phyloP scores from a whole-genome alignment of 768 basidiomycete genomes.

The Artomyces pyxidatus region DNA sequence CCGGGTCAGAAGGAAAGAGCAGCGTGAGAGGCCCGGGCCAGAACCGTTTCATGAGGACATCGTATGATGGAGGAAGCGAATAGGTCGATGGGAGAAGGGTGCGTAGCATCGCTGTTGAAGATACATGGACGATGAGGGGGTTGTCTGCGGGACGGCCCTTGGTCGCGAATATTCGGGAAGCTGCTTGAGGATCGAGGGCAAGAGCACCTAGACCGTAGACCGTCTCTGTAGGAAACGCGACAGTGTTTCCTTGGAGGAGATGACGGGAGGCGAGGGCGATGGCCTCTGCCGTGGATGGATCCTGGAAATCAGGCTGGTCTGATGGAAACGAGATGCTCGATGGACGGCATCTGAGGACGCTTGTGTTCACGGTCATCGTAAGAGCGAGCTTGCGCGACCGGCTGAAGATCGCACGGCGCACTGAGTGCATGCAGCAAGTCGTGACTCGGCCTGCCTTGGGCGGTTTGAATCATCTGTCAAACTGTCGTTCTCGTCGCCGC shows the following conservation, averaged over 20 bases:
- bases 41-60: conserved; percentile 68
- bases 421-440: not conserved
- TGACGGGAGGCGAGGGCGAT: conserved; percentile 49
- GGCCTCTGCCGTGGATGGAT: conserved; percentile 41
- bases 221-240: conserved; percentile 96
- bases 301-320: conserved; percentile 42
- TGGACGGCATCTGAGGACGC: conserved; percentile 55
- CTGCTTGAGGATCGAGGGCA: conserved; percentile 59
- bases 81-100: conserved; percentile 65
- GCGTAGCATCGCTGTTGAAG: conserved; percentile 73
- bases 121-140: conserved; percentile 95
- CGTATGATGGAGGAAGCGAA: conserved; percentile 54
- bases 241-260: conserved; percentile 44
- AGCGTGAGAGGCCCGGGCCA: conserved; percentile 96
- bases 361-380: conserved; percentile 23
- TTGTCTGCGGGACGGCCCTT: conserved; percentile 95
- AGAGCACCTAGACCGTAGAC: conserved; percentile 96
- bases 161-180: conserved; percentile 68
- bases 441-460: too few relatives aligned
- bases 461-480: too few relatives aligned
- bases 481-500: too few relatives aligned
- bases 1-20: conserved; percentile 69
- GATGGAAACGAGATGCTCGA: conserved; percentile 49
- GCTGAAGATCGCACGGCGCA: conserved; percentile 6
- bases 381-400: not conserved